phyloP scores from a whole-genome alignment of 345 rosid species.

The Eucalyptus marginata region DNA sequence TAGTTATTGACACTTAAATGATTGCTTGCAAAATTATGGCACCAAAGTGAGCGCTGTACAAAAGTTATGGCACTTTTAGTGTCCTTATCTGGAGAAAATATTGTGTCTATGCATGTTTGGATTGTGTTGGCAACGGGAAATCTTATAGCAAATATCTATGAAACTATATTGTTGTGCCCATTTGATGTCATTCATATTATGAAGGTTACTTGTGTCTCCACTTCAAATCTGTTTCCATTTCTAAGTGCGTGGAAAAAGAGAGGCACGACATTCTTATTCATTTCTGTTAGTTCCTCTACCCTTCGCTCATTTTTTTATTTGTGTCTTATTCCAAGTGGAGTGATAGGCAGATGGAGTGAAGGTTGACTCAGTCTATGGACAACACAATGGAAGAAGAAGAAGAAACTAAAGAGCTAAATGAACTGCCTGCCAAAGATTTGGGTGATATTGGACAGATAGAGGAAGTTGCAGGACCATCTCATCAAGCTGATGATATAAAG shows the following conservation, averaged over 20 bases:
- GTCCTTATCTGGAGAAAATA: not conserved
- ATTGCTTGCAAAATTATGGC: not conserved
- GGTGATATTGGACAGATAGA: constrained; percentile 6
- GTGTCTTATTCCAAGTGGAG: constrained; percentile 8
- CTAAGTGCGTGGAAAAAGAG: not conserved
- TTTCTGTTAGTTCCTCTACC: not conserved
- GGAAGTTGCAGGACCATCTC: constrained; percentile 24
- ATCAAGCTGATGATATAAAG: constrained; percentile 2
- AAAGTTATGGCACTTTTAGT: not conserved
- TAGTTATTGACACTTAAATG: not conserved
- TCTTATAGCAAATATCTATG: not conserved
- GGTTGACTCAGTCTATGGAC: not conserved
- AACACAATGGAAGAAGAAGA: constrained; percentile 67
- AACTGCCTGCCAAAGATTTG: constrained; percentile 9
- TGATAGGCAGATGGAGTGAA: constrained; percentile 10
- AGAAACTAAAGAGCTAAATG: constrained; percentile 35
- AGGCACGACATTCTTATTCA: not conserved
- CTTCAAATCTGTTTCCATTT: not conserved
- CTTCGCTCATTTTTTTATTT: not conserved
- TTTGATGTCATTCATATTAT: not conserved
- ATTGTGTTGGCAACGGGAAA: not conserved
- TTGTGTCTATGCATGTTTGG: not conserved
- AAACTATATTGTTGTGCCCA: not conserved
- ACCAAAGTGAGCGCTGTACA: not conserved
- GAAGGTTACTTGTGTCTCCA: not conserved